Percentiles rank a stretch among this genome's conserved stretches.
phyloP scores from a whole-genome alignment of 257 asterid species.

The Prunella vulgaris region DNA sequence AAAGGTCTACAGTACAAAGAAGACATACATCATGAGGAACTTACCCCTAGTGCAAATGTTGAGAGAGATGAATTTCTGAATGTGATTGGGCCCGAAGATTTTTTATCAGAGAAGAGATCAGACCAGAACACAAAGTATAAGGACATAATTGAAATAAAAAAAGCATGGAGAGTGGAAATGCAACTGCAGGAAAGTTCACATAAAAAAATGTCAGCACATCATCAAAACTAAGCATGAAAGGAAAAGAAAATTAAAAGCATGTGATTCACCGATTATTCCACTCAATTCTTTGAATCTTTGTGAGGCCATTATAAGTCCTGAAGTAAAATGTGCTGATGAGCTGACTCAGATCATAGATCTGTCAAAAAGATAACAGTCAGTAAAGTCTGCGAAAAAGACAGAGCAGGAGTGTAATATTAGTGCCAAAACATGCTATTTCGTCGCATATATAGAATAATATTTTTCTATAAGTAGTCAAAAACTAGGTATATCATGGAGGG shows the following conservation, averaged over 20 bases:
- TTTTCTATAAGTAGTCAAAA: neutral
- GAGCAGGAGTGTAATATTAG: neutral
- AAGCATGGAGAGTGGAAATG: constrained; percentile 86
- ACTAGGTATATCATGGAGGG: neutral
- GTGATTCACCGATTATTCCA: constrained; percentile 88
- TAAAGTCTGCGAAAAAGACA: neutral
- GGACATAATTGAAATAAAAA: constrained; percentile 65
- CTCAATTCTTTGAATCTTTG: constrained; percentile 73
- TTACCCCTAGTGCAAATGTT: constrained; percentile 82
- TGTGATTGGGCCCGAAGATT: constrained; percentile 50
- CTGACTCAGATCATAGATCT: constrained; percentile 79
- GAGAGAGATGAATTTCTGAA: constrained; percentile 69
- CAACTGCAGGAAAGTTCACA: constrained; percentile 55
- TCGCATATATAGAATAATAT: neutral
- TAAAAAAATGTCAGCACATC: constrained; percentile 27
- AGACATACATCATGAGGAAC: constrained; percentile 24
- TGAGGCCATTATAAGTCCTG: constrained; percentile 65
- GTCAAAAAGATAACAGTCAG: constrained; percentile 24
- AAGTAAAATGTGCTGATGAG: constrained; percentile 77
- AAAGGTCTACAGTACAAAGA: neutral
- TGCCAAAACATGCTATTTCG: neutral
- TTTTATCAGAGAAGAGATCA: constrained; percentile 64
- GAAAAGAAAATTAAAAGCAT: constrained; percentile 1
- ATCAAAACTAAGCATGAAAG: constrained; percentile 13
- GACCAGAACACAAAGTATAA: constrained; percentile 88